Evolutionary conservation across 305 asterid species (phyloP).

Genomic region (Andrographis paniculata): DNA sequence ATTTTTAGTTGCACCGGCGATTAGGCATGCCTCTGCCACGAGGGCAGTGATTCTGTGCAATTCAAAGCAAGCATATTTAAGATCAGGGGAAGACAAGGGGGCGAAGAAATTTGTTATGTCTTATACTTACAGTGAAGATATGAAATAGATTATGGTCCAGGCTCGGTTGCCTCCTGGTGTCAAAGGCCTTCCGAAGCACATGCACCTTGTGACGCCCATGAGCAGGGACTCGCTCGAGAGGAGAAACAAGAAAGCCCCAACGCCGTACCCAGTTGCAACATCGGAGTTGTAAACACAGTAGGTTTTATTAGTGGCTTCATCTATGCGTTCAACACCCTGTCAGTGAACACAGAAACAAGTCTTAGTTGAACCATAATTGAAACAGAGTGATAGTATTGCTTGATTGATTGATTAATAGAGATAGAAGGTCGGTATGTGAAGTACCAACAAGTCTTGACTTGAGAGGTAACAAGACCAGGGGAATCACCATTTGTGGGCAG

Average conservation of each 20-base stretch:
- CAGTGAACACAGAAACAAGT: slow-evolving; percentile 1
- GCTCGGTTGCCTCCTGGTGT: slow-evolving; percentile 93
- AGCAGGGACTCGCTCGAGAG: slow-evolving; percentile 79
- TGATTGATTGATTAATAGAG: no score
- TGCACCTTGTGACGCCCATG: slow-evolving; percentile 91
- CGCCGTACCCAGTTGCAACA: slow-evolving; percentile 88
- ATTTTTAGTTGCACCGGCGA: slow-evolving; percentile 63
- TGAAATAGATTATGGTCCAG: slow-evolving; percentile 82
- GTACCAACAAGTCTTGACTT: no score
- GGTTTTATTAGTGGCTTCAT: slow-evolving; percentile 48
- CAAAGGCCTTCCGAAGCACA: slow-evolving; percentile 90
- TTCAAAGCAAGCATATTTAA: neutral
- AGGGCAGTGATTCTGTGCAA: slow-evolving; percentile 48
- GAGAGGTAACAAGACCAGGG: no score
- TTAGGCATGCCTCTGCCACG: slow-evolving; percentile 72
- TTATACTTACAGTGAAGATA: slow-evolving; percentile 55
- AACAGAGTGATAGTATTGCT: neutral
- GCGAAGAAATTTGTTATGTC: neutral
- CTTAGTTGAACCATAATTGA: neutral
- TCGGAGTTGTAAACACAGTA: slow-evolving; percentile 79
- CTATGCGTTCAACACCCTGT: slow-evolving; percentile 28
- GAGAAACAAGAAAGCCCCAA: slow-evolving; percentile 79
- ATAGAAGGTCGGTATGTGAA: no score
- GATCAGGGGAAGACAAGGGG: no score
- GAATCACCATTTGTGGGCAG: no score